Conservation (phyloP, 2,329 filamentous ascomycete species). For the Pyrenochaeta sp. region DNA sequence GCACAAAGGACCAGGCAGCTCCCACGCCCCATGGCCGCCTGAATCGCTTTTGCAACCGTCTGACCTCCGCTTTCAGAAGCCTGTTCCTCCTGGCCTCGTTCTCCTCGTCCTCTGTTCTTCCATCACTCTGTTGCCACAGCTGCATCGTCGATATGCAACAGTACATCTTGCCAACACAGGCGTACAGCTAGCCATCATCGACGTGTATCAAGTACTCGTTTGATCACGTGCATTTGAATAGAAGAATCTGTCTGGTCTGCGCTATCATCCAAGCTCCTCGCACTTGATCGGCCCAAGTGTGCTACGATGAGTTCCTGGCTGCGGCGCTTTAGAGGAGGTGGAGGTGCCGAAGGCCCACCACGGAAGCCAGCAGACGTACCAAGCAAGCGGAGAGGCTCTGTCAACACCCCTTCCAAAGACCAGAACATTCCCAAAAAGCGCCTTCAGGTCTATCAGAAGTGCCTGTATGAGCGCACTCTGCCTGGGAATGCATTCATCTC, state of each 20-base stretch:
- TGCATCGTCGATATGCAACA: no score
- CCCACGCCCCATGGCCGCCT: not conserved
- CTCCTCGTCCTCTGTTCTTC: not conserved
- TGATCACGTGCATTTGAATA: no score
- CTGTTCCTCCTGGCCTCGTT: not conserved
- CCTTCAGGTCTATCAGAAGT: constrained; percentile 46
- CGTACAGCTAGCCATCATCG: no score
- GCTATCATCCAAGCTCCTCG: no score
- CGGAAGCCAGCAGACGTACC: constrained; percentile 1
- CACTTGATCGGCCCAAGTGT: no score
- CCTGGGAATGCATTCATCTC: constrained; percentile 60
- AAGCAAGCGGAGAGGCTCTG: constrained; percentile 16
- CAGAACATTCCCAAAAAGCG: constrained; percentile 35
- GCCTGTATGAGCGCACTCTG: constrained; percentile 59
- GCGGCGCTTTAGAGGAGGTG: constrained; percentile 9
- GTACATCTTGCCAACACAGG: no score
- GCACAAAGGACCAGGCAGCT: not conserved
- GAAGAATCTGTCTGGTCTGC: no score
- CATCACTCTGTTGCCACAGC: not conserved
- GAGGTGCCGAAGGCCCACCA: constrained; percentile 2
- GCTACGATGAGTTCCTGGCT: constrained; percentile 19
- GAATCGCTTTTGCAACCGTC: not conserved
- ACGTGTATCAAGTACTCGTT: no score
- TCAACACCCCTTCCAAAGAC: constrained; percentile 23
- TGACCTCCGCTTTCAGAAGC: not conserved